These are phyloP conservation scores for Vanilla planifolia DNA, from an alignment of 106 monocot species.

Conservation along the genomic window DNA sequence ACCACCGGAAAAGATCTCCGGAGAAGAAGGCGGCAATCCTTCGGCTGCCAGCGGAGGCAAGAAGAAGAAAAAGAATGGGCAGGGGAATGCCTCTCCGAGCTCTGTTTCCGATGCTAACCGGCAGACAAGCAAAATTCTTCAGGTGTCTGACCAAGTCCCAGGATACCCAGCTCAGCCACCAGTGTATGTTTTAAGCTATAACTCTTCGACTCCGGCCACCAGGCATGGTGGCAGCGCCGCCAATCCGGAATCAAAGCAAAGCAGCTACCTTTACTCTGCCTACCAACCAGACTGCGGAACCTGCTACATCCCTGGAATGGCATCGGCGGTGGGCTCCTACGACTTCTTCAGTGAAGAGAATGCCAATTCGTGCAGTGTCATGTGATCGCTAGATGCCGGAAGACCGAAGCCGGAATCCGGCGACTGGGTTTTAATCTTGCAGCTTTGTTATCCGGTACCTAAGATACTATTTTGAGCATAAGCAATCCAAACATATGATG, in stretches of 20 bases:
- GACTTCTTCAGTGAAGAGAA: constrained; percentile 34
- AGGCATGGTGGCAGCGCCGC: constrained; percentile 7
- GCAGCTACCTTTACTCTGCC: constrained; percentile 7
- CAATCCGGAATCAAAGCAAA: constrained; percentile 8
- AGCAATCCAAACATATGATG: too few relatives aligned
- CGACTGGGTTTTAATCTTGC: too few relatives aligned
- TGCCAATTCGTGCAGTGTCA: constrained; percentile 25
- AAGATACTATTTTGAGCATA: too few relatives aligned
- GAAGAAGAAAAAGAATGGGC: constrained; percentile 11
- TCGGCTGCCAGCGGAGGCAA: constrained; percentile 1
- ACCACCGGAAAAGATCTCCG: background rate
- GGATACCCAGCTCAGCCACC: constrained; percentile 13
- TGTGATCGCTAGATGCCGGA: constrained; percentile 13
- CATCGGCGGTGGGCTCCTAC: constrained; percentile 8
- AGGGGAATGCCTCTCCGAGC: too few relatives aligned
- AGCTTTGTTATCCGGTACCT: too few relatives aligned
- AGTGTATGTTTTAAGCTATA: constrained; percentile 20
- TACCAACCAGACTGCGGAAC: background rate
- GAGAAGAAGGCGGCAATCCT: constrained; percentile 2
- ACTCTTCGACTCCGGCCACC: background rate
- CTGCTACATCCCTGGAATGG: constrained; percentile 11
- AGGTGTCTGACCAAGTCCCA: constrained; percentile 6
- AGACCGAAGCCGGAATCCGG: too few relatives aligned
- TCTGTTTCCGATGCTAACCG: background rate
- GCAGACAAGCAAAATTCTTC: background rate